phyloP scores from a whole-genome alignment of 2,329 filamentous ascomycete species.

The Penicillium polonicum region DNA sequence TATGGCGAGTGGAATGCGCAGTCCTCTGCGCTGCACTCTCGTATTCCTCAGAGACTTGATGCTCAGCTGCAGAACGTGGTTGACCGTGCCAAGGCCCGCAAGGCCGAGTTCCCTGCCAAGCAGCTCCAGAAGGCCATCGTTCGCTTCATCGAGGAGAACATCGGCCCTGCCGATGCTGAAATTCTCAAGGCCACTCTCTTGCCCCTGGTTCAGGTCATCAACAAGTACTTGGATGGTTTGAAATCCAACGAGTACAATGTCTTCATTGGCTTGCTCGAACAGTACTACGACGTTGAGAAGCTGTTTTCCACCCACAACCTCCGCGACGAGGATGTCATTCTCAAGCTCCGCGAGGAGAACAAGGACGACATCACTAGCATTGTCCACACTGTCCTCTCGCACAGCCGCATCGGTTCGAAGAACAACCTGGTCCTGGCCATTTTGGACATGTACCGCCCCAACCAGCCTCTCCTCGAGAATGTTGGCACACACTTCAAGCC shows the following conservation, averaged over 20 bases:
- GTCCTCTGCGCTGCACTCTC: slow-evolving; percentile 92
- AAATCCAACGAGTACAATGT: slow-evolving; percentile 87
- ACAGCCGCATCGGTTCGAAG: slow-evolving; percentile 89
- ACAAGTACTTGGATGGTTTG: slow-evolving; percentile 78
- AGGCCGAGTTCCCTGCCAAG: slow-evolving; percentile 88
- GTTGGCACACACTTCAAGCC: slow-evolving; percentile 84
- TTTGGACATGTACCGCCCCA: slow-evolving; percentile 89
- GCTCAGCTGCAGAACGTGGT: slow-evolving; percentile 77
- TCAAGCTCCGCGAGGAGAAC: slow-evolving; percentile 92
- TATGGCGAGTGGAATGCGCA: slow-evolving; percentile 97
- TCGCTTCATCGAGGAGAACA: slow-evolving; percentile 86
- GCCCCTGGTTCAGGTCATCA: slow-evolving; percentile 75
- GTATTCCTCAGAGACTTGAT: slow-evolving; percentile 95
- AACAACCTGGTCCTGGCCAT: slow-evolving; percentile 91
- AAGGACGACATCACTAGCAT: slow-evolving; percentile 87
- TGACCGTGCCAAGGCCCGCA: slow-evolving; percentile 74
- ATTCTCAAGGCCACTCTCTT: slow-evolving; percentile 70
- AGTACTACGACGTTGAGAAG: slow-evolving; percentile 80
- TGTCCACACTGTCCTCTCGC: slow-evolving; percentile 85
- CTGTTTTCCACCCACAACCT: slow-evolving; percentile 81
- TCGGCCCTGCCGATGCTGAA: slow-evolving; percentile 69
- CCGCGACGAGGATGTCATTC: slow-evolving; percentile 89
- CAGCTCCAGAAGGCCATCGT: slow-evolving; percentile 76
- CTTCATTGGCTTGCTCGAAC: slow-evolving; percentile 73
- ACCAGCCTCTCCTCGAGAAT: slow-evolving; percentile 85